Conservation (phyloP, 768 basidiomycete genomes). For the Leccinum fibrillosum region DNA sequence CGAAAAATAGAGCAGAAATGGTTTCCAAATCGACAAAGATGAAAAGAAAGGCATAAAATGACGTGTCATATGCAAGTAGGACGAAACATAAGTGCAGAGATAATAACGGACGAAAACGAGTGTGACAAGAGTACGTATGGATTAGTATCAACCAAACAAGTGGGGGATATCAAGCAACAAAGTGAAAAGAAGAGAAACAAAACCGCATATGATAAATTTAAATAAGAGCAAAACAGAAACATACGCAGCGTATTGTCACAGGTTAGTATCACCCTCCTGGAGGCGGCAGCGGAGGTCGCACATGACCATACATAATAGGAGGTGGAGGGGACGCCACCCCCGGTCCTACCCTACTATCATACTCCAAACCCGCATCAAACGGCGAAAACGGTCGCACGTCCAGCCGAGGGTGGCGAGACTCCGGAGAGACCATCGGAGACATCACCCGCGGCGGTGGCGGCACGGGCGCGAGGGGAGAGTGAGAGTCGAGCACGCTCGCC, state of each 20-base stretch:
- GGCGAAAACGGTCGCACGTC: constrained; percentile 49
- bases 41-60: not conserved
- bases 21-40: not conserved
- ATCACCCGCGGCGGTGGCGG: constrained; percentile 10
- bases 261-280: constrained; percentile 14
- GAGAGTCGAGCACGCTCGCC: constrained; percentile 35
- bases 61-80: not conserved
- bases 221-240: not conserved
- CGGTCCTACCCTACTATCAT: constrained; percentile 4
- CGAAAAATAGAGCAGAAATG: not conserved
- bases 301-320: not conserved
- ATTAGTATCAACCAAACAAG: not conserved
- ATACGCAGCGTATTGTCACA: not conserved
- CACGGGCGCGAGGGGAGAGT: constrained; percentile 15
- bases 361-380: constrained; percentile 35
- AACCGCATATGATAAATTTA: not conserved
- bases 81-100: not conserved
- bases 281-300: constrained; percentile 5
- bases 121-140: not conserved
- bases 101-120: not conserved
- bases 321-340: constrained; percentile 6
- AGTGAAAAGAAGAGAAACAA: not conserved
- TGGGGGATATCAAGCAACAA: not conserved
- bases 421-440: not conserved
- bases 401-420: constrained; percentile 15